Base-by-base conservation (phyloP, 257 asterid genomes). In the Lycium barbarum region DNA sequence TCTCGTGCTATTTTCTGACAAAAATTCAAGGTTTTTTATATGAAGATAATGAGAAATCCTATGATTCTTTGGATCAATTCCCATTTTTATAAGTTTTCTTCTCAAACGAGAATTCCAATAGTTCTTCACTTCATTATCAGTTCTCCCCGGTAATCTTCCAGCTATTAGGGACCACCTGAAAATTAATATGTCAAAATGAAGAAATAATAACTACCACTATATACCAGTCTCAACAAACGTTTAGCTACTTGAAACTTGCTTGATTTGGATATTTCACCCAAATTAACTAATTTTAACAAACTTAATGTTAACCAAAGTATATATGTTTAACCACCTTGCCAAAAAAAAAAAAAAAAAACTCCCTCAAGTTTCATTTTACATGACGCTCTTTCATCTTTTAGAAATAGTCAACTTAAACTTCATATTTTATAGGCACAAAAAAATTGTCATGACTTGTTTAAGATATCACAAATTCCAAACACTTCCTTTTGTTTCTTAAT, bases 111-210 rank as follows among this genome's bases (percentile, higher is more conserved):
- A 84, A 73, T 87, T 87, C 87, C 87, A 87, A 61, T 87, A 84
- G 53, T 87, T 87, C 79, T 87, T 87, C 82, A 87, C 87, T 84
- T 87, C 89, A 54, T 80, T 84, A 13, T 84, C 89, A 0, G 85
- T 84, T 13, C 89, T 66, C 6, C 83, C 89, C 0, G 87, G 87
- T 51, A 87, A 87, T 79, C 87, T 81, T 20, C 82, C 89, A 2
- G 89, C 87, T 38, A 87, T 87, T 49, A 84, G 26, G 0, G 87
- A 87, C 89, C 87, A 87, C 35, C 89, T 87, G 57, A 54, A 74
- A 22, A 61, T n/a, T 40, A 33, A 33, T 13, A 51, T 76, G 9
- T 7, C 59, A 38, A 61, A 22, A 51, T 17, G 1, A 11, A 83
- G 38, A 6, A 1, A 51, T 66, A 2, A 0, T 1, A 36, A 43